Base-by-base conservation (phyloP, 768 basidiomycete genomes). In the Mycena latifolia region DNA sequence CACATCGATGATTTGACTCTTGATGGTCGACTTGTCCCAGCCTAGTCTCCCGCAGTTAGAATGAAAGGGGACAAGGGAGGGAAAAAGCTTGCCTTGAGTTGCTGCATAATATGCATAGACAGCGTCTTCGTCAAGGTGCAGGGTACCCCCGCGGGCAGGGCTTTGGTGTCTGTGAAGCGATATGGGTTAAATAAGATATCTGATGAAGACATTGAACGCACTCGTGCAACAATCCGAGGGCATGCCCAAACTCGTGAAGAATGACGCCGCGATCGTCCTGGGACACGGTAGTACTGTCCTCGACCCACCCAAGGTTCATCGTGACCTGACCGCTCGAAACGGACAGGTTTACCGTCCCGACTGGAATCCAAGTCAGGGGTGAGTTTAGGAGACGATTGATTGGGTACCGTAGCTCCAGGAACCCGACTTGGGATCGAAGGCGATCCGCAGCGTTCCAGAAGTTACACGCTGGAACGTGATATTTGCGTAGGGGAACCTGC, bases 161-260 rank as follows among this genome's bases (percentile, higher is more conserved):
- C 74, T 75, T 52, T 75, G 74, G 50, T 76, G 75, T 37, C 56
- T 65, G n/a, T 5, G 27, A 28, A 3, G 24, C 27, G 25, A 15
- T 39, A 39, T 35, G 8, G 14, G 33, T 14, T 14, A 14, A 39
- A 18, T n/a, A n/a, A n/a, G n/a, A n/a, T n/a, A n/a, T n/a, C n/a
- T n/a, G n/a, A n/a, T n/a, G n/a, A n/a, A n/a, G n/a, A n/a, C n/a
- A n/a, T n/a, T 39, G 7, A 18, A 39, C 41, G 5, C 20, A 52
- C 51, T 75, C 74, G 39, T 75, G 72, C 52, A 75, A 55, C 37
- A 74, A 25, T 0, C 75, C 75, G 6, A 76, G 70, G 10, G 55
- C 72, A 37, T 75, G 75, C 1, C 75, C 75, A 55, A 75, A 74
- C 45, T 75, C 72, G 57, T 76, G 75, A 9, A 74, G 70, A 48